These are phyloP conservation scores for Raffaelea arxii DNA, from an alignment of 2,329 filamentous ascomycete genomes.

Conservation along the genomic window DNA sequence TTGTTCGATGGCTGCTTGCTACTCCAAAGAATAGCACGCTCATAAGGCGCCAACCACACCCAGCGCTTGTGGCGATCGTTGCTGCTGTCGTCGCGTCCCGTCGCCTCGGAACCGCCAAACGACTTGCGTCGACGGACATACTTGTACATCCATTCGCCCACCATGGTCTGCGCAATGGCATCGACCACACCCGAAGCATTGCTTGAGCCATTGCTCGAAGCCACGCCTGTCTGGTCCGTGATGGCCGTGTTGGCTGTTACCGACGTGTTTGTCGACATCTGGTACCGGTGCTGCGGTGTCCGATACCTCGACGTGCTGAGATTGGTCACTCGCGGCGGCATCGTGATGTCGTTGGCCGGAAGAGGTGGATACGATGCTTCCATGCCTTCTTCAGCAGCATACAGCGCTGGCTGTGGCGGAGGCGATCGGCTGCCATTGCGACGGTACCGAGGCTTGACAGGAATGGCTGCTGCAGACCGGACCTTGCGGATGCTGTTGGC, in stretches of 20 bases:
- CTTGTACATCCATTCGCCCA: conserved; percentile 95
- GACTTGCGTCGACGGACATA: conserved; percentile 82
- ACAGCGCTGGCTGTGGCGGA: conserved; percentile 34
- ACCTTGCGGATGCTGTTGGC: conserved; percentile 67
- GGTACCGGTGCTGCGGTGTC: conserved; percentile 37
- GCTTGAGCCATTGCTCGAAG: conserved; percentile 44
- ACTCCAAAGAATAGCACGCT: conserved; percentile 94
- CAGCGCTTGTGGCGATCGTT: conserved; percentile 85
- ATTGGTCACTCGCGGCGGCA: conserved; percentile 38
- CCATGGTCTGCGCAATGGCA: conserved; percentile 96
- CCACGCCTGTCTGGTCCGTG: conserved; percentile 32
- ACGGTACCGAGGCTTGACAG: conserved; percentile 37
- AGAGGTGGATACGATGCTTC: conserved; percentile 64
- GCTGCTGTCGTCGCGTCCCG: conserved; percentile 59
- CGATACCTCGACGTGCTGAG: conserved; percentile 29
- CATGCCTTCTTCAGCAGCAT: conserved; percentile 57
- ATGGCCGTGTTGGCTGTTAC: conserved; percentile 50
- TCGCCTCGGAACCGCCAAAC: conserved; percentile 67
- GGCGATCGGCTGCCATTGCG: conserved; percentile 46
- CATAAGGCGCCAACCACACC: conserved; percentile 98
- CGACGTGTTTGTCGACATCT: conserved; percentile 52
- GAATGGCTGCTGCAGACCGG: conserved; percentile 69
- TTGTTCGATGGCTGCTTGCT: conserved; percentile 91
- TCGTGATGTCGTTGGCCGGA: conserved; percentile 62
- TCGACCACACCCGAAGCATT: conserved; percentile 80